These are phyloP conservation scores for Parsonsia alboflavescens DNA, from an alignment of 257 asterid genomes.

Conservation along the genomic window DNA sequence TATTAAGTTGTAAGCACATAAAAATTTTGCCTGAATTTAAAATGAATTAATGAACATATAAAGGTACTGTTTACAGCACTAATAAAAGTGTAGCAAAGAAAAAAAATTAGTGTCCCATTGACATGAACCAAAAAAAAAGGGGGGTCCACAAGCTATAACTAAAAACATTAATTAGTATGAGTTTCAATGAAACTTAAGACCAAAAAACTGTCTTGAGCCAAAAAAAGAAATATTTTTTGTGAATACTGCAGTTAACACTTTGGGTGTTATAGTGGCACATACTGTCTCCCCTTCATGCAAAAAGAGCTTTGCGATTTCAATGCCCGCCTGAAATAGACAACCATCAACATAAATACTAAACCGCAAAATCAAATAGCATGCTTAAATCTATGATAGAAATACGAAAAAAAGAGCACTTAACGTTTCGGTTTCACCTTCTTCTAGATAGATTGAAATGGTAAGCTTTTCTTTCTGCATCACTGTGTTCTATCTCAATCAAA, in stretches of 20 bases:
- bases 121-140: background rate
- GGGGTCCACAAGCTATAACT: background rate
- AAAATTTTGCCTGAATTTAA: background rate
- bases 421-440: background rate
- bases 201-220: background rate
- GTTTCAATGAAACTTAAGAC: background rate
- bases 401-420: background rate
- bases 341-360: background rate
- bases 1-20: background rate
- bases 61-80: background rate
- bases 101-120: too few relatives aligned
- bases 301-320: slow-evolving; percentile 93
- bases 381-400: background rate
- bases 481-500: background rate
- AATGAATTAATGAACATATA: background rate
- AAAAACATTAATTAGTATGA: background rate
- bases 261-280: slow-evolving; percentile 24
- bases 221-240: background rate
- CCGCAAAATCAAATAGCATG: background rate
- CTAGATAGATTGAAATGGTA: background rate
- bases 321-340: slow-evolving; percentile 78
- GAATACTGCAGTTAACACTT: background rate
- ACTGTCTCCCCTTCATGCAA: slow-evolving; percentile 86
- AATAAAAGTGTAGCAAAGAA: background rate
- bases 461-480: background rate